Evolutionary conservation across 2,329 filamentous ascomycete species (phyloP), one percentile per base, ranked within the genome.

Genomic region (Neurospora sp.): DNA sequence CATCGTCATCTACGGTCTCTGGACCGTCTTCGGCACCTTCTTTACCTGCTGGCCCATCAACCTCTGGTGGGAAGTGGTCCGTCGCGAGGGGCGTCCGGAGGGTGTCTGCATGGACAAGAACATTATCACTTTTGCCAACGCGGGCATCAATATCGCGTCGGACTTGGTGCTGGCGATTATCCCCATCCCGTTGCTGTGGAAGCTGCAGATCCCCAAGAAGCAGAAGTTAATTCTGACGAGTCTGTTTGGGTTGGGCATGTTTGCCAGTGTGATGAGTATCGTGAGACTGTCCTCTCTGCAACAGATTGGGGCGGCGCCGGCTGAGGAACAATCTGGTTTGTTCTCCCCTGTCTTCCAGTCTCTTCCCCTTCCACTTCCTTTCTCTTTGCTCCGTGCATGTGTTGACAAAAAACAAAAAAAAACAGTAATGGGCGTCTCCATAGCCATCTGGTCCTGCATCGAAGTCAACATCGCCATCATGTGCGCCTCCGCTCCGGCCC

Each of bases 161-260:
- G 78, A 79, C 17, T 40, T 78, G 46, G 69, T 77, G 11, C 73
- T 78, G 23, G 73, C 76, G 3, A 70, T 73, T 0, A 70, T 78
- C 1, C 78, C 78, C 1, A 71, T 78, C 7, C 76, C 77, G 9
- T 70, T 78, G 36, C 74, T 79, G 15, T 74, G 78, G 11, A 76
- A 76, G 38, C 75, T 82, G 7, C 75, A 79, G 46, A 78, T 82
- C 11, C 78, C 80, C 0, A 77, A 77, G 69, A 78, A 77, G 36
- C 82, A 84, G 67, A 81, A 82, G 36, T 73, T 83, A n/a, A 80
- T 81, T 1, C 75, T 85, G 74, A 79, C 76, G 73, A 75, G 69
- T 71, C 79, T 77, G 67, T 80, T 79, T 77, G 80, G 78, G 33
- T 73, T 79, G 71, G 82, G 73, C 39, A 74, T 66, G 75, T 82